Evolutionary conservation across 2,329 filamentous ascomycete species (phyloP).

Genomic region (Alternaria brassicae): DNA sequence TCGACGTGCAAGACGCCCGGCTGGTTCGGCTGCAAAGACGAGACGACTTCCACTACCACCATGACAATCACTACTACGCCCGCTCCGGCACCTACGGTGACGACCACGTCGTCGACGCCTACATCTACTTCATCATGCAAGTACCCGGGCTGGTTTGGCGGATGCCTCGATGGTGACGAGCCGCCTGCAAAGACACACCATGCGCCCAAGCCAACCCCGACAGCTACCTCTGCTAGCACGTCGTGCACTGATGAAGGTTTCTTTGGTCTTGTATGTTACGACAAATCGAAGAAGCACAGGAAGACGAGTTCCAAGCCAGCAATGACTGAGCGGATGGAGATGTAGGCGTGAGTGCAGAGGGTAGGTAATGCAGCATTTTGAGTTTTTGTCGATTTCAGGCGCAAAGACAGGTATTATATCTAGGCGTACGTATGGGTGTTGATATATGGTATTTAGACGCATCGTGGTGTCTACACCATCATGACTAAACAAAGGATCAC

Average conservation of each 20-base stretch:
- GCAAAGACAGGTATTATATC: conserved; percentile 20
- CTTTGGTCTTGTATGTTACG: conserved; percentile 43
- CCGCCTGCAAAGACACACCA: conserved; percentile 46
- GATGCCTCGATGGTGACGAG: conserved; percentile 58
- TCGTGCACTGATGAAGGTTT: conserved; percentile 38
- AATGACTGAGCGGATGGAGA: conserved; percentile 36
- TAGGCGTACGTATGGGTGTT: not conserved
- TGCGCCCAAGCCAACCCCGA: conserved; percentile 24
- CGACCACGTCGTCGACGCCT: conserved; percentile 40
- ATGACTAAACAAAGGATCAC: not conserved
- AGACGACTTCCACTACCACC: conserved; percentile 46
- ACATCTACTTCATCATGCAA: conserved; percentile 52
- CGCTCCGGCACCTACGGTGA: conserved; percentile 36
- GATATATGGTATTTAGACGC: not conserved
- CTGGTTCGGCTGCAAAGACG: conserved; percentile 72
- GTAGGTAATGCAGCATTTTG: not conserved
- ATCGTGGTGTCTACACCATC: not conserved
- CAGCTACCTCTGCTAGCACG: conserved; percentile 19
- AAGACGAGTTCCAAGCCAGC: conserved; percentile 9
- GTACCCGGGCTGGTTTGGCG: conserved; percentile 58
- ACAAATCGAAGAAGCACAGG: conserved; percentile 29
- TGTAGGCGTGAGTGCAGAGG: conserved; percentile 19
- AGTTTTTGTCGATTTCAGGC: not conserved
- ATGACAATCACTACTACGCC: conserved; percentile 39
- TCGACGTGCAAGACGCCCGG: conserved; percentile 62